A percentile compares a stretch with the other conserved stretches of the same genome.
Evolutionary conservation across 768 basidiomycete genomes (phyloP).

Genomic region (Pulveroboletus frians): DNA sequence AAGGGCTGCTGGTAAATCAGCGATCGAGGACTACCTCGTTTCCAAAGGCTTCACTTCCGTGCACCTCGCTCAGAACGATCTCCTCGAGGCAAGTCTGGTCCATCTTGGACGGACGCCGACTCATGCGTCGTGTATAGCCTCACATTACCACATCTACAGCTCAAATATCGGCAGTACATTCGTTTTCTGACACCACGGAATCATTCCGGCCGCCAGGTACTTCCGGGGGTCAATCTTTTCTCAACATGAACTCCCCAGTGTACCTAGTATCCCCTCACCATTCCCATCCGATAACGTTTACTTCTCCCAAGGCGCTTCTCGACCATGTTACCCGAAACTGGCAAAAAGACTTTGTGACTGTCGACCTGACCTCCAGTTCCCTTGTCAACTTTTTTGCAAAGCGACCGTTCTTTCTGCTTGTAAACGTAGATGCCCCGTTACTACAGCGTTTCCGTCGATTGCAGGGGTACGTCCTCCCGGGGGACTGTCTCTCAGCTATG

Average conservation of each 20-base stretch:
- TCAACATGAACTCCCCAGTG: constrained; percentile 18
- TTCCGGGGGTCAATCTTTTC: constrained; percentile 14
- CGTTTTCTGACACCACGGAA: background rate
- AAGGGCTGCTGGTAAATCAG: constrained; percentile 54
- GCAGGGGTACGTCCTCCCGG: constrained; percentile 36
- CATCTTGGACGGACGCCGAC: background rate
- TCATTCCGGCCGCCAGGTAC: background rate
- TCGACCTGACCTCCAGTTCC: constrained; percentile 53
- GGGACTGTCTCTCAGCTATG: background rate
- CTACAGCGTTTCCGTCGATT: constrained; percentile 61
- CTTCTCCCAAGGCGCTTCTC: constrained; percentile 51
- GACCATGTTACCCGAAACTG: constrained; percentile 77
- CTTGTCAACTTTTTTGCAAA: constrained; percentile 68
- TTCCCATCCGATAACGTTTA: constrained; percentile 31
- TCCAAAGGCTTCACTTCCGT: constrained; percentile 54
- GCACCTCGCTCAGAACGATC: constrained; percentile 28
- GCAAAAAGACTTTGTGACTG: constrained; percentile 75
- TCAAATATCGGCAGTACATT: background rate
- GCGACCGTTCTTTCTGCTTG: constrained; percentile 86
- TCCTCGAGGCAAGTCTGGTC: constrained; percentile 14
- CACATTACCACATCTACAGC: background rate
- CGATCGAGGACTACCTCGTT: constrained; percentile 55
- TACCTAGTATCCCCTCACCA: constrained; percentile 19
- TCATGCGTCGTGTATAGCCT: constrained; percentile 7
- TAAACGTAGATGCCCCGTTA: constrained; percentile 80